Evolutionary conservation across 148 eudicot species (phyloP).

Genomic region (Dysphania ambrosioides): DNA sequence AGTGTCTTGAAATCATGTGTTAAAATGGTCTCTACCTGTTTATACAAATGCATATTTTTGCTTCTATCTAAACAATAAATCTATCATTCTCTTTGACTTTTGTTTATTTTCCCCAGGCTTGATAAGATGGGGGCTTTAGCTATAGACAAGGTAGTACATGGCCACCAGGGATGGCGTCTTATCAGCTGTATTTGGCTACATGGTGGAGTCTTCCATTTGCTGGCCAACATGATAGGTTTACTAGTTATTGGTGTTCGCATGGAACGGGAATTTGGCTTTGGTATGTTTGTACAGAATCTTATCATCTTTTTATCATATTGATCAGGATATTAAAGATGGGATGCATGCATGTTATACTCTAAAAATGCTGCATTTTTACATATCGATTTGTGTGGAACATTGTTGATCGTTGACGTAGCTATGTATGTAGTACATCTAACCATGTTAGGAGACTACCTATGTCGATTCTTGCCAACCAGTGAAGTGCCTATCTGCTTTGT

Average conservation of each 20-base stretch:
- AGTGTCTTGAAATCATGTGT: background rate
- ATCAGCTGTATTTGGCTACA: slow-evolving; percentile 87
- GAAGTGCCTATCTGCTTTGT: background rate
- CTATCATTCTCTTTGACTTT: background rate
- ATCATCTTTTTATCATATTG: background rate
- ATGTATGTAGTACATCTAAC: background rate
- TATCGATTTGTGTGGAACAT: background rate
- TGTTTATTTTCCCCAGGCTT: slow-evolving; percentile 37
- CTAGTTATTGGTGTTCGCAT: slow-evolving; percentile 75
- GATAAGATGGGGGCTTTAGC: slow-evolving; percentile 88
- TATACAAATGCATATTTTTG: background rate
- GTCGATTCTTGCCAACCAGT: background rate
- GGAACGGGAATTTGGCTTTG: slow-evolving; percentile 82
- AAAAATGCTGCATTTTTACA: background rate
- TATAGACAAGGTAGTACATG: slow-evolving; percentile 54
- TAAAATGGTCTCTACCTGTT: background rate
- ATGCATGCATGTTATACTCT: background rate
- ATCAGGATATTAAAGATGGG: background rate
- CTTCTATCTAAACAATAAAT: background rate
- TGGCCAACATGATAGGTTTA: slow-evolving; percentile 82
- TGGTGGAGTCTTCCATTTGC: slow-evolving; percentile 82
- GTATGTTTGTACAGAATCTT: slow-evolving; percentile 37
- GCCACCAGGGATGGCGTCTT: slow-evolving; percentile 82
- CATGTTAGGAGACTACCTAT: background rate
- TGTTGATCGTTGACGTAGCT: background rate